Evolutionary conservation across 176 grass and related monocot genomes (phyloP).

Genomic region (Cenchrus fungigraminus): DNA sequence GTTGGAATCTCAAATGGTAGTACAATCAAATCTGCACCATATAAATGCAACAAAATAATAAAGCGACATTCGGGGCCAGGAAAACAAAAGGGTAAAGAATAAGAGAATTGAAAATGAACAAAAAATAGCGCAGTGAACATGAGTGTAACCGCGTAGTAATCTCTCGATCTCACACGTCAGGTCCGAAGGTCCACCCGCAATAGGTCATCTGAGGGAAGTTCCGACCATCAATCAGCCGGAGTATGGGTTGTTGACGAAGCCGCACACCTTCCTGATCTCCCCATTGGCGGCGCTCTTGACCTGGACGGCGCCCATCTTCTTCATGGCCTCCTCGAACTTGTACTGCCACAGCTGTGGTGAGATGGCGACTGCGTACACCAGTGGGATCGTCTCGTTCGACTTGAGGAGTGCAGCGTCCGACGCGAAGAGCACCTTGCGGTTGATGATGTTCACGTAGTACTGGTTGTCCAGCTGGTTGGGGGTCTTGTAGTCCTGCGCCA

Average conservation of each 20-base stretch:
- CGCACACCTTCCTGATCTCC: constrained; percentile 41
- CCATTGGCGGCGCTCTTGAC: constrained; percentile 29
- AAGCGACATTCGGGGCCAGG: not conserved
- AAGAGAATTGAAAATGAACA: not conserved
- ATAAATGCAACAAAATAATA: not conserved
- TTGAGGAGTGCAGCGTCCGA: constrained; percentile 49
- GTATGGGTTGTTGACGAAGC: constrained; percentile 6
- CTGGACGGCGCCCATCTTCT: constrained; percentile 40
- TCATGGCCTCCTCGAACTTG: constrained; percentile 46
- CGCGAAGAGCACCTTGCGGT: constrained; percentile 35
- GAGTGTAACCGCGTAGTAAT: not conserved
- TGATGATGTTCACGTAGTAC: constrained; percentile 53
- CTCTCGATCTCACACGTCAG: too few relatives aligned
- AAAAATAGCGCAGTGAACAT: not conserved
- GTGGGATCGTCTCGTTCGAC: not conserved
- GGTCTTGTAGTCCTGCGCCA: constrained; percentile 28
- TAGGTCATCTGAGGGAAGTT: not conserved
- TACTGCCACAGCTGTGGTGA: not conserved
- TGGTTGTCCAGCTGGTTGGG: constrained; percentile 41
- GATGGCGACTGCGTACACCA: not conserved
- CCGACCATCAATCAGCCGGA: not conserved
- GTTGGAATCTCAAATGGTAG: not conserved
- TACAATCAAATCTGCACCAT: not conserved
- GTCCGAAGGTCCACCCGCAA: too few relatives aligned
- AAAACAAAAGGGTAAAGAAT: too few relatives aligned